Percentiles rank a stretch among this genome's conserved stretches.
phyloP scores from a whole-genome alignment of 2,329 filamentous ascomycete species.

The Alternaria tenuissima region DNA sequence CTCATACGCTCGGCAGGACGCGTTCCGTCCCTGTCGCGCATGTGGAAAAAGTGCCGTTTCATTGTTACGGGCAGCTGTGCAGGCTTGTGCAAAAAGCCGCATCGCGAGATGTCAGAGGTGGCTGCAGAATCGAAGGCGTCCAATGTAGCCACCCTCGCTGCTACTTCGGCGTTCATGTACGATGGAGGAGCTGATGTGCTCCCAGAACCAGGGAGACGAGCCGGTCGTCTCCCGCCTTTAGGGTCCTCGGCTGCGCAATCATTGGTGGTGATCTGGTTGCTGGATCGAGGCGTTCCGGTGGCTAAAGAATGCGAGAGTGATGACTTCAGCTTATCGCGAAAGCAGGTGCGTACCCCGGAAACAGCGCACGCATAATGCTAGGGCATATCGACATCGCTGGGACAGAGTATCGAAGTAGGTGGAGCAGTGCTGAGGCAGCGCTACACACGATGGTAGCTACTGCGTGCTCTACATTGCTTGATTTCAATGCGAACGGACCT shows the following conservation, averaged over 20 bases:
- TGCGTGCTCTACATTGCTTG: not conserved
- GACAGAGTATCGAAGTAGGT: conserved; percentile 12
- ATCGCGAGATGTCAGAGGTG: conserved; percentile 3
- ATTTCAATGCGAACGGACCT: conserved; percentile 6
- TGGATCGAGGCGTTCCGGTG: conserved; percentile 14
- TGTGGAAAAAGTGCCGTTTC: not conserved
- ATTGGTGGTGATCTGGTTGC: conserved; percentile 19
- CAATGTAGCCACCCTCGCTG: conserved; percentile 9
- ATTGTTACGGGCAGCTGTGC: not conserved
- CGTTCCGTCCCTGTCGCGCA: not conserved
- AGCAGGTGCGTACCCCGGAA: conserved; percentile 9
- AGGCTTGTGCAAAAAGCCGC: not conserved
- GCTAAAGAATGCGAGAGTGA: conserved; percentile 11
- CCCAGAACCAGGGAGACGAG: conserved; percentile 30
- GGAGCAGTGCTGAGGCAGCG: conserved; percentile 11
- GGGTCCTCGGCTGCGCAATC: conserved; percentile 16
- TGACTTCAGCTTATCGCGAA: conserved; percentile 17
- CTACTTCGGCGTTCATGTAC: conserved; percentile 10
- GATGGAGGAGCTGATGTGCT: conserved; percentile 15
- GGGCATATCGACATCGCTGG: conserved; percentile 1
- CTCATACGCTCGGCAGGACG: not conserved
- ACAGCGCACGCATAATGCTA: conserved; percentile 4
- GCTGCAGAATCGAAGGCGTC: conserved; percentile 6
- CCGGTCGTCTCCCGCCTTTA: conserved; percentile 28
- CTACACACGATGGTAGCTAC: conserved; percentile 10